Evolutionary conservation across 83 land plant species (phyloP), one percentile per base, ranked within the genome.

Genomic region (Diphasiastrum complanatum): DNA sequence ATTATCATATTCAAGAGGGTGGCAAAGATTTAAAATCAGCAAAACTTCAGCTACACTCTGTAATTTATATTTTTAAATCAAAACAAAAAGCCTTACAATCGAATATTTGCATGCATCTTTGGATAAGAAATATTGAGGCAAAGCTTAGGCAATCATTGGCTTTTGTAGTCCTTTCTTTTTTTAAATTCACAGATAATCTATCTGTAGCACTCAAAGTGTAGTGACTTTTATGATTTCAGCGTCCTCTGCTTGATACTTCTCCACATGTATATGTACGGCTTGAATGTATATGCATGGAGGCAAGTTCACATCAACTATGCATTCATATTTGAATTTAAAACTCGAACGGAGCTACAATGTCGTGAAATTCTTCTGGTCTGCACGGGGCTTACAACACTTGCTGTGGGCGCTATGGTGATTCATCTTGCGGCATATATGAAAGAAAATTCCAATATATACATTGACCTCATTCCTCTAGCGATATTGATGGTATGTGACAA

Each of bases 221-320:
- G 10, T 2, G 12, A 8, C 2, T 63, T 57, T 20, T 48, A 6
- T 47, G 47, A n/a, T n/a, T n/a, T n/a, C 72, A 76, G 76, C 51
- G 29, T 67, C 1, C 28, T 55, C 23, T 58, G 55, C 11, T 19
- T 71, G 47, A 34, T 66, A 8, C 40, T 72, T 11, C 70, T 76
- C 19, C 76, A 76, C 57, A 34, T 72, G 65, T 76, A 71, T 64
- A 66, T 71, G 76, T 76, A 76, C 48, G 76, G 79, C 32, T 48
- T 52, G 66, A 71, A 76, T 65, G 46, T 76, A 1, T 66, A 55
- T 31, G 4, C 55, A 25, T 76, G 76, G 79, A 60, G 48, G 25
- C 64, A 67, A 32, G 43, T 38, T 0, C 45, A 76, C 45, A 71
- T 76, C 54, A 76, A 71, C 32, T 71, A 71, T 54, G 71, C 71